Evolutionary conservation across 371 early-diverging fungal species (phyloP), one percentile per base, ranked within the genome.

Genomic region (Mortierella polycephala): DNA sequence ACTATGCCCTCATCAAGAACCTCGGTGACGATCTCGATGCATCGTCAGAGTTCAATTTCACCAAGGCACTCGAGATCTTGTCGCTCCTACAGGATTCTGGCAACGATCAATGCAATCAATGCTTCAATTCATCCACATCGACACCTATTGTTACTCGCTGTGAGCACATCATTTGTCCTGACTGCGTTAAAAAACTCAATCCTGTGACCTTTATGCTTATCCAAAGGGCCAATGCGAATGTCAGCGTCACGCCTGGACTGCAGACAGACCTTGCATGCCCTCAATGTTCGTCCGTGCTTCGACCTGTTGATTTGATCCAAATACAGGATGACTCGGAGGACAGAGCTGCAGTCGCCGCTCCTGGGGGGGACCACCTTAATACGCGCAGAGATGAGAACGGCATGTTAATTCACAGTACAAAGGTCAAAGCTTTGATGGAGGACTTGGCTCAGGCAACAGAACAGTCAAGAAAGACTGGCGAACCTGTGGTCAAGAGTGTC

Each of bases 381-480:
- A 71, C 64, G 3, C 67, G 68, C 1, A 64, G 61, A 30, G 72
- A 76, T 12, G 69, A 64, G 46, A 64, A 61, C n/a, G 71, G 72
- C 8, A 71, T 56, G 30, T 40, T 62, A 20, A 75, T 75, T 7
- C 81, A 81, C 14, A 85, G 85, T 18, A 89, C 93, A 42, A 94
- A 93, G 70, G 86, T 93, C 47, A 80, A 84, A 18, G 90, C 91
- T 0, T 70, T 93, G 41, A 59, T 92, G 47, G 67, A 63, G 40
- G 85, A 87, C 53, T 47, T 88, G 9, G 61, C 53, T 7, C 83
- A 84, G 40, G 60, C 70, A 1, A 64, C 58, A 8, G 66, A 73
- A 20, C 50, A 59, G 11, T 49, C 64, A 8, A 39, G 55, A 21
- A 57, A 23, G 57, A 57, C 66, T 10, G 71, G 71, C 0, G 55